Evolutionary conservation across 148 eudicot species (phyloP), one percentile per base, ranked within the genome.

Genomic region (Cornus controversa): DNA sequence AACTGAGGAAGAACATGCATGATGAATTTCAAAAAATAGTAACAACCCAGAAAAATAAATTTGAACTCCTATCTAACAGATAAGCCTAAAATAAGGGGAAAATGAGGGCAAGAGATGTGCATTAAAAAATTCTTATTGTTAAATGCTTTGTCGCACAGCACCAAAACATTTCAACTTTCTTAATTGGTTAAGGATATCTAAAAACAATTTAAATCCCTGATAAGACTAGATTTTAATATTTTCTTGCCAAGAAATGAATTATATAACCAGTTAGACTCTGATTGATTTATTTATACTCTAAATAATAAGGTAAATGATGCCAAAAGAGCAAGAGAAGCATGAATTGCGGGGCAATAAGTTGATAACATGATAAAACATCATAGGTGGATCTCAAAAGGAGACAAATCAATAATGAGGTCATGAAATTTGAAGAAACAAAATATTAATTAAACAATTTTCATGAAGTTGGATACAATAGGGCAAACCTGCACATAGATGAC

Each of bases 401-500:
- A 65, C 16, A 22, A 69, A 71, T 53, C 22, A 75, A 47, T 2
- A 72, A 70, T n/a, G 53, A 69, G 40, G 47, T 69, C 6, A 29
- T 20, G 2, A 16, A 60, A 14, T 64, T 18, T n/a, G 10, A 70
- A 68, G 45, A 60, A 24, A 34, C 4, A 26, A 53, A 71, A 27
- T 26, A 20, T 5, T 10, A 0, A n/a, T 69, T 8, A 2, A 36
- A 69, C 40, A n/a, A 37, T 8, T 69, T 22, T 54, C 27, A 40
- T 18, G 25, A 24, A 77, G 36, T 26, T 62, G 24, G 20, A 34
- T 23, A 31, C 26, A 58, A 13, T 8, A 34, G 68, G 82, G 78
- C 89, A 82, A 60, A 91, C 99, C 99, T 96, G 98, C 24, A 93
- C 86, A 76, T 88, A 85, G 67, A 92, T 87, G 73, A 93, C 89